Base-by-base conservation (phyloP, 257 asterid genomes). In the Cynanchum wilfordii region DNA sequence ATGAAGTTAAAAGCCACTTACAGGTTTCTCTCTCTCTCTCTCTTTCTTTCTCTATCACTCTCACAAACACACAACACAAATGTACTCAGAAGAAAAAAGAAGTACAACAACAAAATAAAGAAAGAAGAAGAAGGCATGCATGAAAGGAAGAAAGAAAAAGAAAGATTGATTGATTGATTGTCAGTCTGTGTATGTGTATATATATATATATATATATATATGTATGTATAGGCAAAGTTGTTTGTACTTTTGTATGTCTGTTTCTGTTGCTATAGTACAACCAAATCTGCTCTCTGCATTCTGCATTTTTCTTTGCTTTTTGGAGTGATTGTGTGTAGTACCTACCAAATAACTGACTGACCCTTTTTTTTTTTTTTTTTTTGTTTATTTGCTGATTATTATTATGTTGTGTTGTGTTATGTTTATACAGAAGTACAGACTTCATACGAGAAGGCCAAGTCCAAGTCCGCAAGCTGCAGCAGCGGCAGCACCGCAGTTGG, bases 1-100 rank as follows among this genome's bases (percentile, higher is more conserved):
- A 93, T 87, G 98, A 93, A 87, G 98, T 93, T 81, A 93, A 93
- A 93, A 93, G 97, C 87, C 98, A 93, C 77, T 79, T 93, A 70
- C 98, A 93, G 97, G 98, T 87, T 71, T 42, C 24, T 50, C 30
- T 58, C 64, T 68, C 45, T 42, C 19, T 45, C 66, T 19, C 54
- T 75, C 79, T 71, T n/a, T 50, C 55, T 45, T 13, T 45, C 50
- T 45, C 50, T 50, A 5, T 50, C 56, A 15, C 73, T 75, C 67
- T 78, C 52, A 22, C 67, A 56, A 6, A 38, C 63, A 40, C 67
- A 60, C 47, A 42, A 7, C 40, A 36, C 40, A 36, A 42, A 5
- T 42, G 7, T 42, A 7, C 10, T 7, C 47, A 42, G 47, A 45
- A 45, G 13, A 10, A 9, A 71, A 78, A 56, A 55, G 6, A 65